These are phyloP conservation scores for Hypoxylon sp. DNA, from an alignment of 2,329 filamentous ascomycete genomes.

Conservation along the genomic window DNA sequence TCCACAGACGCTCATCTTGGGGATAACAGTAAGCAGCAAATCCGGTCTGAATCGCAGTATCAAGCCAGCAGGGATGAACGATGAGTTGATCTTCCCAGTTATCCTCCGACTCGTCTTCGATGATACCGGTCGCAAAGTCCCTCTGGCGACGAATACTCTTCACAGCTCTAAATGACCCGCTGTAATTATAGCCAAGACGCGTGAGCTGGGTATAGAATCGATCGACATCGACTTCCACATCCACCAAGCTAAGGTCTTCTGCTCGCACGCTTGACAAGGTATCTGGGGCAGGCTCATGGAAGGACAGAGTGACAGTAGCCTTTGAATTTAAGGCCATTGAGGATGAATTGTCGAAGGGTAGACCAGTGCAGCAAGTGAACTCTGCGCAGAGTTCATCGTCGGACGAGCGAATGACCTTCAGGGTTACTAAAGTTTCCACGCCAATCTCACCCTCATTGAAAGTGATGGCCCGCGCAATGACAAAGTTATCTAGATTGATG, in stretches of 20 bases:
- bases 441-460: not conserved
- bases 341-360: too few relatives aligned
- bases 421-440: not conserved
- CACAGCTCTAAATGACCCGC: not conserved
- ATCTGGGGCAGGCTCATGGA: too few relatives aligned
- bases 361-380: too few relatives aligned
- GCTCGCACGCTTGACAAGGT: too few relatives aligned
- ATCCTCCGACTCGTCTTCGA: not conserved
- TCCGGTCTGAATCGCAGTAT: conserved; percentile 40
- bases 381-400: too few relatives aligned
- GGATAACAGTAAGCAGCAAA: conserved; percentile 40
- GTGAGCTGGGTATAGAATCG: not conserved
- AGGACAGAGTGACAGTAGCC: too few relatives aligned
- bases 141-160: not conserved
- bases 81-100: not conserved
- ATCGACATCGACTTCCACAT: not conserved
- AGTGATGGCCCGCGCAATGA: not conserved
- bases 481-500: not conserved
- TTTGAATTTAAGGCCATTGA: too few relatives aligned
- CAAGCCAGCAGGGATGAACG: conserved; percentile 37
- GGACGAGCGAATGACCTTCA: not conserved
- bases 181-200: not conserved
- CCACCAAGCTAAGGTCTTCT: too few relatives aligned
- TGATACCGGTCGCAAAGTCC: too few relatives aligned
- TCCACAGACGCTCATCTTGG: conserved; percentile 28